phyloP scores from a whole-genome alignment of 2,329 filamentous ascomycete genomes.

The Camillea tinctor region DNA sequence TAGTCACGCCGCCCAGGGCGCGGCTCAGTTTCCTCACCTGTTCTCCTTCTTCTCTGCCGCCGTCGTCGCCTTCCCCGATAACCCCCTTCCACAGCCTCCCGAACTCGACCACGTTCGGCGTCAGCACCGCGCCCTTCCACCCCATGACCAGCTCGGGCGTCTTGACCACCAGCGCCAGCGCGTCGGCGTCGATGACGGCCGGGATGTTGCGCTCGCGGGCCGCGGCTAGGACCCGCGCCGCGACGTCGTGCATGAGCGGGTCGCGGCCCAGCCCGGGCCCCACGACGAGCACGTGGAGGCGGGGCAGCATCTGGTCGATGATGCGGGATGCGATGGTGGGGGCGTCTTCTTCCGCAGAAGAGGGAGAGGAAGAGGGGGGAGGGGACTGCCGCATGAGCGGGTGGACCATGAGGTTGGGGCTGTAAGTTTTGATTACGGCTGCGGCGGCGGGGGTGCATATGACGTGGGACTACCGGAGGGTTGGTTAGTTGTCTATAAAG shows the following conservation, averaged over 20 bases:
- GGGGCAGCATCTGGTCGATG: constrained; percentile 70
- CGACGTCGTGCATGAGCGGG: constrained; percentile 83
- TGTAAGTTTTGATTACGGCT: constrained; percentile 94
- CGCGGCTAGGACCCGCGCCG: constrained; percentile 73
- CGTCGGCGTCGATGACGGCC: constrained; percentile 90
- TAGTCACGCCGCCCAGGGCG: constrained; percentile 81
- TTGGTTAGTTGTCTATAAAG: neutral
- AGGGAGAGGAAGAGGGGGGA: constrained; percentile 46
- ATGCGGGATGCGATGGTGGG: constrained; percentile 64
- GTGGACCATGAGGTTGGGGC: constrained; percentile 97
- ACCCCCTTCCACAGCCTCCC: constrained; percentile 75
- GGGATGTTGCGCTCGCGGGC: constrained; percentile 71
- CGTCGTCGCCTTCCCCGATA: constrained; percentile 47
- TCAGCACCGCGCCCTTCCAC: constrained; percentile 82
- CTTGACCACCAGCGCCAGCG: constrained; percentile 73
- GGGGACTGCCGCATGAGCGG: constrained; percentile 82
- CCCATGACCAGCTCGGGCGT: constrained; percentile 75
- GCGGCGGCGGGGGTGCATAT: constrained; percentile 91
- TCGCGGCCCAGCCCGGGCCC: constrained; percentile 92
- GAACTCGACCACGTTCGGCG: constrained; percentile 95
- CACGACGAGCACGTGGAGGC: constrained; percentile 88
- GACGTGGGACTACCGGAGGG: constrained; percentile 68
- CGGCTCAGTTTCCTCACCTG: constrained; percentile 66
- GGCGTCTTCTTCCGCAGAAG: constrained; percentile 57
- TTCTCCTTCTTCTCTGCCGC: constrained; percentile 37